Evolutionary conservation across 345 rosid species (phyloP), one percentile per base, ranked within the genome.

Genomic region (Linum trigynum): DNA sequence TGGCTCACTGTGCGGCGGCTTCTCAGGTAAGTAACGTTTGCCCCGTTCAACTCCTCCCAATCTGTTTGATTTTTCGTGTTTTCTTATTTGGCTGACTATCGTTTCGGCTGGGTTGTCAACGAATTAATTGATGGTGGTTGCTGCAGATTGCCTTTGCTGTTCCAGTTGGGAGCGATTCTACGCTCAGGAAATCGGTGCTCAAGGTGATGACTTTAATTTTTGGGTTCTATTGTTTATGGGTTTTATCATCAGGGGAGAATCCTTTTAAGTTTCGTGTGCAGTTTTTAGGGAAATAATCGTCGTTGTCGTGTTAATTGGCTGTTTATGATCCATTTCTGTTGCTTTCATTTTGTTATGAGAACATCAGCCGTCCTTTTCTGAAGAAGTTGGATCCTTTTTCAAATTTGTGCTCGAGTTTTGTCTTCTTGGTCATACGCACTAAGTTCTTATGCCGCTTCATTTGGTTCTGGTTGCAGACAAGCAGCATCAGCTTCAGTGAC

Each of bases 401-500:
- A 15, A 38, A 43, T 23, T 38, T 39, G 41, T 53, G 67, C 68
- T 72, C 35, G 67, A 57, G 60, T 23, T 23, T 23, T 23, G 32
- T 43, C 50, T 43, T 4, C 50, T 5, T 11, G 10, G 14, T 5
- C 59, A 14, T 16, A 56, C 8, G 16, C 35, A n/a, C 59, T n/a
- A 32, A 17, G 61, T 17, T 7, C 59, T 57, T 12, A 57, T 23
- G 63, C 41, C 40, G 53, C 17, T 64, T 38, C 51, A 3, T 42
- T 12, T 78, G 53, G 53, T 67, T 73, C 51, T 76, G 55, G 67
- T 66, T 77, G 80, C 82, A 94, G 99, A 67, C 83, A 36, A 74
- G 79, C 63, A 78, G 74, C 80, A 12, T 84, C 65, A 78, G 81
- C 74, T 82, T 90, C 57, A 62, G 78, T 51, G 79, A 81, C 62